Percentiles rank a stretch among this genome's conserved stretches.
Evolutionary conservation across 2,329 filamentous ascomycete species (phyloP).

Genomic region (Blastomyces gilchristii): DNA sequence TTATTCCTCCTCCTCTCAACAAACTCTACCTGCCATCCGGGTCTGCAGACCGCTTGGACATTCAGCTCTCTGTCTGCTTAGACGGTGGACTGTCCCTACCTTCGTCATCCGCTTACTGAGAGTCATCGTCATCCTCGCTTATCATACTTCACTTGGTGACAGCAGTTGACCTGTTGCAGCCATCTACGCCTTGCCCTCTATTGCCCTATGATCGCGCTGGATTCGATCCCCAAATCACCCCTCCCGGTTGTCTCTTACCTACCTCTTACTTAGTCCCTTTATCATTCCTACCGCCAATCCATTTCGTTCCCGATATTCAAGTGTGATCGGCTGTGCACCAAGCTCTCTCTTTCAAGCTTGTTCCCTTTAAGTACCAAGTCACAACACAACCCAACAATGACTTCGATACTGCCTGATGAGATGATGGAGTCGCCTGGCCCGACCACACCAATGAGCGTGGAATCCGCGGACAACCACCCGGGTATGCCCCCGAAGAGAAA

Average conservation of each 20-base stretch:
- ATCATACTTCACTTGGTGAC: neutral
- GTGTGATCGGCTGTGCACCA: neutral
- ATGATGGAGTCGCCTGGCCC: constrained; percentile 25
- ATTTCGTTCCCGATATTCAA: neutral
- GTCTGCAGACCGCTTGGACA: neutral
- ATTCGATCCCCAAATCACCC: neutral
- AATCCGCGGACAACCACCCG: constrained; percentile 29
- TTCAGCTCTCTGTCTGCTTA: neutral
- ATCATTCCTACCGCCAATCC: neutral
- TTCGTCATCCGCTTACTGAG: neutral
- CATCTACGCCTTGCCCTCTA: neutral
- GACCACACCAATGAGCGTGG: constrained; percentile 27
- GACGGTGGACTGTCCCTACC: neutral
- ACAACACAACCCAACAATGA: constrained; percentile 16
- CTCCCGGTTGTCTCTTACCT: neutral
- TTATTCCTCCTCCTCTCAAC: neutral
- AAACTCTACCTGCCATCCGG: neutral
- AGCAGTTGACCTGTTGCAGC: neutral
- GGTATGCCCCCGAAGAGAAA: constrained; percentile 50
- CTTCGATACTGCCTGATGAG: constrained; percentile 22
- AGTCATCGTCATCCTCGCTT: neutral
- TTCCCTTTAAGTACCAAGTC: neutral
- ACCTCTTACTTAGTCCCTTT: neutral
- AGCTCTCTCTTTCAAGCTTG: neutral
- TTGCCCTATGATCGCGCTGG: constrained; percentile 1